phyloP scores from a whole-genome alignment of 805 yeast genomes.

The Alloascoidea africana region DNA sequence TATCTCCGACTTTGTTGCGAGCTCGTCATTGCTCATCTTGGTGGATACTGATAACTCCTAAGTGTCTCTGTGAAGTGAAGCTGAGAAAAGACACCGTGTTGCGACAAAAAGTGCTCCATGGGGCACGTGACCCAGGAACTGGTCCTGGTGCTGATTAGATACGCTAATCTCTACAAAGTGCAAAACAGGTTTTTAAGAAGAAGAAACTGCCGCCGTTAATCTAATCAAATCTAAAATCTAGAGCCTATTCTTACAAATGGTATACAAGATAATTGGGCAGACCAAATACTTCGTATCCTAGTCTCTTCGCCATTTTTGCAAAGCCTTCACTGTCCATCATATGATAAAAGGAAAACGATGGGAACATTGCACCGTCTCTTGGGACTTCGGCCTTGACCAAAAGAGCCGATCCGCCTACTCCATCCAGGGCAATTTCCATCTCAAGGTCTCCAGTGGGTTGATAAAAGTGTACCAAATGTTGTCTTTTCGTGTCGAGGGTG shows the following conservation, averaged over 20 bases:
- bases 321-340: slow-evolving; percentile 96
- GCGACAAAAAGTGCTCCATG: too few relatives aligned
- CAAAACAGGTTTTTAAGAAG: too few relatives aligned
- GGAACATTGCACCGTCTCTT: slow-evolving; percentile 99
- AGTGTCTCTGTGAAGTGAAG: background rate
- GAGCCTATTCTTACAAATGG: slow-evolving; percentile 31
- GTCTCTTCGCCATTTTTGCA: slow-evolving; percentile 87
- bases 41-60: background rate
- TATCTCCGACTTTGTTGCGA: background rate
- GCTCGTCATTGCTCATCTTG: background rate
- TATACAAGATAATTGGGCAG: slow-evolving; percentile 88
- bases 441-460: slow-evolving; percentile 39
- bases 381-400: slow-evolving; percentile 96
- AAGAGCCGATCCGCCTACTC: slow-evolving; percentile 97
- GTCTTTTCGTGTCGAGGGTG: slow-evolving; percentile 88
- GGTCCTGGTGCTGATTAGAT: too few relatives aligned
- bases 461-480: slow-evolving; percentile 87
- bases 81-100: too few relatives aligned
- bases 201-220: too few relatives aligned
- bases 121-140: too few relatives aligned
- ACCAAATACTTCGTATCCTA: slow-evolving; percentile 85
- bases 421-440: slow-evolving; percentile 77
- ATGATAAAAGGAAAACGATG: slow-evolving; percentile 94
- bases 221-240: too few relatives aligned
- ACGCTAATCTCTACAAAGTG: too few relatives aligned